These are phyloP conservation scores for Phytopythium oedochilum DNA, from an alignment of 352 stramenopile genomes.

Conservation along the genomic window DNA sequence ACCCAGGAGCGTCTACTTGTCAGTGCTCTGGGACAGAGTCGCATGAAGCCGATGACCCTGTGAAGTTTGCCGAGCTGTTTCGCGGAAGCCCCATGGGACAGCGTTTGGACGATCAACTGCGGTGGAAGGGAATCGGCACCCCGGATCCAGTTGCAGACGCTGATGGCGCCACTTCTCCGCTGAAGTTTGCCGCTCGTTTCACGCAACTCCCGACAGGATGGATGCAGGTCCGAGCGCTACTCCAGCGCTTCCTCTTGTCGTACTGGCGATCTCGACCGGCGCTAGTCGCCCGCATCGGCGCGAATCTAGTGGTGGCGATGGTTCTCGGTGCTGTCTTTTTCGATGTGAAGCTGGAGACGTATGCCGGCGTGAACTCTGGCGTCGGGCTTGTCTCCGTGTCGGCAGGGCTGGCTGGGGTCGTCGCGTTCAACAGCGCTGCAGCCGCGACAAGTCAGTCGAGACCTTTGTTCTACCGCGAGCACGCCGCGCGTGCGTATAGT, in stretches of 20 bases:
- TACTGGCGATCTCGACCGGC: not conserved
- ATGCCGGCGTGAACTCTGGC: conserved; percentile 21
- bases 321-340: conserved; percentile 16
- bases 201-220: no score
- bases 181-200: no score
- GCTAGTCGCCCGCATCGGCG: not conserved
- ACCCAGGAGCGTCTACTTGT: not conserved
- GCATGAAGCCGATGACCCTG: not conserved
- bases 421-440: conserved; percentile 59
- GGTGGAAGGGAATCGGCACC: not conserved
- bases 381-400: conserved; percentile 63
- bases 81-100: not conserved
- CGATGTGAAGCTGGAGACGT: conserved; percentile 14
- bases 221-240: conserved; percentile 19
- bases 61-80: not conserved
- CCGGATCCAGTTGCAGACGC: not conserved
- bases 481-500: conserved; percentile 74
- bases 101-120: not conserved
- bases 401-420: conserved; percentile 61
- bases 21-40: not conserved
- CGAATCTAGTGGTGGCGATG: conserved; percentile 9
- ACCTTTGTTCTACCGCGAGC: conserved; percentile 86
- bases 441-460: conserved; percentile 66
- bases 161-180: conserved; percentile 11
- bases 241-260: conserved; percentile 45